Percentiles rank a stretch among this genome's conserved stretches.
Evolutionary conservation across 2,329 filamentous ascomycete genomes (phyloP).

Genomic region (Arthrobotrys pseudoclavata): DNA sequence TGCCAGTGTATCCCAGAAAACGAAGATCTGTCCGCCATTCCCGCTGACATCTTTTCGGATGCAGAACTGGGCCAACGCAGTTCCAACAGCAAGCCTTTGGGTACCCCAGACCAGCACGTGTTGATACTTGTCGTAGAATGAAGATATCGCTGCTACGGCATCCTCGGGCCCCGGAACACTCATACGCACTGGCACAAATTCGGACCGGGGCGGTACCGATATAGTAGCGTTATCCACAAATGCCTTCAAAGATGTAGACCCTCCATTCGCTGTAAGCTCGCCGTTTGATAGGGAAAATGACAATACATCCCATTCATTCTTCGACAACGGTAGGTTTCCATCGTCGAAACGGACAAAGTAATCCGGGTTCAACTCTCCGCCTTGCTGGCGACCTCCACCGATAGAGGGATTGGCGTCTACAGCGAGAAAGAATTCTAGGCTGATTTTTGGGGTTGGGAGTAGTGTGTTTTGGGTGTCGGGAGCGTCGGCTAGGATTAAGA

Average conservation of each 20-base stretch:
- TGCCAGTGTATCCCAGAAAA: slow-evolving; percentile 30
- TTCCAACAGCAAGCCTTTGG: slow-evolving; percentile 12
- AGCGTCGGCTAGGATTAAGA: too few relatives aligned
- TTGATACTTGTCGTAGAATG: slow-evolving; percentile 21
- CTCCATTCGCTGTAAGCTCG: slow-evolving; percentile 5
- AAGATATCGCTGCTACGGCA: slow-evolving; percentile 5
- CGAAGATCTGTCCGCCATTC: slow-evolving; percentile 1
- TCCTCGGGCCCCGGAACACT: neutral
- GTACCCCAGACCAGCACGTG: slow-evolving; percentile 25
- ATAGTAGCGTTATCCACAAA: neutral
- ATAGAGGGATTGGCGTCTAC: neutral
- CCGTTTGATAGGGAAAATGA: slow-evolving; percentile 12
- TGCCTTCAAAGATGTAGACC: neutral
- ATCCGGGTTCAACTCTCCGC: neutral
- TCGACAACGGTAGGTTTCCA: slow-evolving; percentile 22
- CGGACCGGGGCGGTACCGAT: neutral
- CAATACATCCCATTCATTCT: slow-evolving; percentile 1
- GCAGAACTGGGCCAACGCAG: slow-evolving; percentile 26
- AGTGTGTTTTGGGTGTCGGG: neutral
- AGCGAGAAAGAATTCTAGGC: neutral
- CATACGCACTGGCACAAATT: slow-evolving; percentile 2
- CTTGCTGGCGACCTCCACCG: neutral
- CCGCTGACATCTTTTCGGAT: neutral
- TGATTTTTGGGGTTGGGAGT: neutral
- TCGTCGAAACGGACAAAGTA: slow-evolving; percentile 22